Percentiles rank a stretch among this genome's conserved stretches.
Conservation (phyloP, 495 filamentous ascomycete species). For the Xylaria castorea region DNA sequence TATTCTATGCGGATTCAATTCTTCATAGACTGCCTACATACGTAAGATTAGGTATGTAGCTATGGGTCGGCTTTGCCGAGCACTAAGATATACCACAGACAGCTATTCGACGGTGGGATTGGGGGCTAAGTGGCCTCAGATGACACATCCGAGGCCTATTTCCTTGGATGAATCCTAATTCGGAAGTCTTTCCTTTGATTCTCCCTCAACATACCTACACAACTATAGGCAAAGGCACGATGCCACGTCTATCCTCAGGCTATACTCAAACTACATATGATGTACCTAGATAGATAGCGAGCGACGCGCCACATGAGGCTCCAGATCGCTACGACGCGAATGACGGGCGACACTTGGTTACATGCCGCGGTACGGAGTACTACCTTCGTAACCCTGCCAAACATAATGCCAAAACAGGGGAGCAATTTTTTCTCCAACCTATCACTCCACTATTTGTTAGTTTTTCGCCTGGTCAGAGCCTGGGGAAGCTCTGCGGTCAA, state of each 20-base stretch:
- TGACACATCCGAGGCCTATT: background rate
- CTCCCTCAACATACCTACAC: background rate
- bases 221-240: background rate
- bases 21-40: background rate
- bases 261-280: background rate
- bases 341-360: background rate
- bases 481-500: background rate
- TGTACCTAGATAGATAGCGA: background rate
- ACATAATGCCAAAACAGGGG: conserved; percentile 1
- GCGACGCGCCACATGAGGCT: background rate
- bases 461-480: no score
- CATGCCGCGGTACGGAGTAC: background rate
- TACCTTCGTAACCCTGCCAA: conserved; percentile 8
- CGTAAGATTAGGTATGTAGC: background rate
- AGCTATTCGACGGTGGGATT: background rate
- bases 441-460: background rate
- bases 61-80: conserved; percentile 10
- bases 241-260: background rate
- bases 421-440: background rate
- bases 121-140: conserved; percentile 5
- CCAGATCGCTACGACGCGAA: background rate
- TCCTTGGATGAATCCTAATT: background rate
- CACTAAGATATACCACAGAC: background rate
- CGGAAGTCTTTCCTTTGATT: background rate
- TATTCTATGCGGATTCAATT: background rate